Percentiles rank a stretch among this genome's conserved stretches.
These are phyloP conservation scores for Hypoxylon cercidicola DNA, from an alignment of 495 filamentous ascomycete species.

Conservation along the genomic window DNA sequence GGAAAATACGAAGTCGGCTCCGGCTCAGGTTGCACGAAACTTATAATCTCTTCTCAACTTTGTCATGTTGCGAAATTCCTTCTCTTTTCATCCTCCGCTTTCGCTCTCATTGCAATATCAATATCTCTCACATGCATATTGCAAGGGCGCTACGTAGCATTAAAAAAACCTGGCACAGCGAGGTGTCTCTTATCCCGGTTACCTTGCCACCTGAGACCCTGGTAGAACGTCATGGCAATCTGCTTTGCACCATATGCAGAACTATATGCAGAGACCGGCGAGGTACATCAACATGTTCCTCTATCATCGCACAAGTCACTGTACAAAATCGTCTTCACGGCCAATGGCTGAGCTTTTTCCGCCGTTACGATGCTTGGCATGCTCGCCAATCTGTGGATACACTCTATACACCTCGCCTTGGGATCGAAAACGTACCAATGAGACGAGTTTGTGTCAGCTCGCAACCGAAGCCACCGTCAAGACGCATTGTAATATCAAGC, in stretches of 20 bases:
- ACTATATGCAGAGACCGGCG: conserved; percentile 1
- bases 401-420: conserved; percentile 3
- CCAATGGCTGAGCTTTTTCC: background rate
- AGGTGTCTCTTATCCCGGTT: conserved; percentile 21
- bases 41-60: conserved; percentile 18
- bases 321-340: conserved; percentile 32
- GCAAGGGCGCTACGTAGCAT: conserved; percentile 14
- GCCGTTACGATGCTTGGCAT: conserved; percentile 20
- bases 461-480: conserved; percentile 10
- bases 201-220: conserved; percentile 39
- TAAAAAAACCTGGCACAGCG: conserved; percentile 23
- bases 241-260: conserved; percentile 22
- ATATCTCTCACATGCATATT: conserved; percentile 14
- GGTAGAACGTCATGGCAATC: conserved; percentile 8
- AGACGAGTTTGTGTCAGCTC: background rate
- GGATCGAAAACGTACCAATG: conserved; percentile 21
- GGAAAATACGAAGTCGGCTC: background rate
- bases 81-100: conserved; percentile 19
- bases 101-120: conserved; percentile 16
- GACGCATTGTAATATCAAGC: conserved; percentile 17
- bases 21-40: background rate
- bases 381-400: conserved; percentile 39
- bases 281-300: conserved; percentile 26
- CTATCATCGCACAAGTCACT: conserved; percentile 32
- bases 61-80: conserved; percentile 14